Evolutionary conservation across 768 basidiomycete species (phyloP).

Genomic region (Xerocomellus chrysenteron): DNA sequence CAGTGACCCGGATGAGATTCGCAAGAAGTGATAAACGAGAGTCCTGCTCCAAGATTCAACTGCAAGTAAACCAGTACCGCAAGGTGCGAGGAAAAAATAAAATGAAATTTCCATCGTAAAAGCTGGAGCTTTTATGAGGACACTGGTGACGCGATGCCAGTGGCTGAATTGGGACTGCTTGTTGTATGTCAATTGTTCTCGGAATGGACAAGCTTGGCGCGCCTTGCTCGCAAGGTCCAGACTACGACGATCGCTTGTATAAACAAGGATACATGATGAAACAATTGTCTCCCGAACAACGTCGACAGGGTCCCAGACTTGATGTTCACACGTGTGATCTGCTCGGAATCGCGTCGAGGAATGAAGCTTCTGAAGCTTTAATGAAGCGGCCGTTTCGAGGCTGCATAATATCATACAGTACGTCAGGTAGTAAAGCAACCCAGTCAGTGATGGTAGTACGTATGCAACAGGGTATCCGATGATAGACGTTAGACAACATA

Average conservation of each 20-base stretch:
- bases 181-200: constrained; percentile 20
- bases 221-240: neutral
- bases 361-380: neutral
- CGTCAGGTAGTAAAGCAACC: constrained; percentile 25
- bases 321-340: neutral
- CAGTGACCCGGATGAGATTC: neutral
- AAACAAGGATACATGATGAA: constrained; percentile 1
- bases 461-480: constrained; percentile 39
- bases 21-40: constrained; percentile 6
- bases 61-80: constrained; percentile 27
- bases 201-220: neutral
- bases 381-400: neutral
- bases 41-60: constrained; percentile 21
- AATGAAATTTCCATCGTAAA: constrained; percentile 1
- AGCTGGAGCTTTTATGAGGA: constrained; percentile 17
- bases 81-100: constrained; percentile 1
- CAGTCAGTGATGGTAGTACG: constrained; percentile 33
- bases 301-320: neutral
- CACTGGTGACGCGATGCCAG: neutral
- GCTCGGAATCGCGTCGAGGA: neutral
- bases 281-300: constrained; percentile 3
- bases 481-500: constrained; percentile 26
- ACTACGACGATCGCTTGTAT: neutral
- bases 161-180: constrained; percentile 9
- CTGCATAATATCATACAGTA: constrained; percentile 26